phyloP scores from a whole-genome alignment of 2,329 filamentous ascomycete genomes.

The Dryadomyces quercivorus region DNA sequence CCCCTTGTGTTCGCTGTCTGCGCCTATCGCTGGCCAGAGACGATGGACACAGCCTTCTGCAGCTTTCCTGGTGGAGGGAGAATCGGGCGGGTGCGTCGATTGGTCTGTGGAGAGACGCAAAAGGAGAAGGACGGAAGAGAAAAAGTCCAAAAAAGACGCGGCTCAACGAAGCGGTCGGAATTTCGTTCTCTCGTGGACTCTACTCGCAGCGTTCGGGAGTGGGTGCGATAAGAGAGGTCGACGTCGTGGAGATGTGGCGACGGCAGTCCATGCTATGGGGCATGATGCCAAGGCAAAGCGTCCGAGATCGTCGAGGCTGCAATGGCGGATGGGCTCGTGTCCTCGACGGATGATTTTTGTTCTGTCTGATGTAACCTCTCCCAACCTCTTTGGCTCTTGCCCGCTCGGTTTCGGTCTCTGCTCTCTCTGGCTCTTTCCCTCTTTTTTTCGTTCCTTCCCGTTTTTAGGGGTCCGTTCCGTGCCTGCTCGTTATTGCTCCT shows the following conservation, averaged over 20 bases:
- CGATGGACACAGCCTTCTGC: neutral
- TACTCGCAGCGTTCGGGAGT: neutral
- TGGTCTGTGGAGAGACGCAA: neutral
- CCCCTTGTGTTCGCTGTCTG: neutral
- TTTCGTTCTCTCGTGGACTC: too few species aligned
- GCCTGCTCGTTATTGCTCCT: neutral
- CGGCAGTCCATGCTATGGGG: conserved; percentile 1
- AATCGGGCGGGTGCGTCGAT: too few species aligned
- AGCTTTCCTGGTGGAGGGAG: neutral
- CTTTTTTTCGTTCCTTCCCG: neutral
- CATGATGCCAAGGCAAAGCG: neutral
- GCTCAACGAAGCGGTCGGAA: too few species aligned
- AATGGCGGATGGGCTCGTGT: neutral
- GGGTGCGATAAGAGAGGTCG: neutral
- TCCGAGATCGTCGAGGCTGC: neutral
- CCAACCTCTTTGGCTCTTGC: neutral
- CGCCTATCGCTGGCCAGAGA: neutral
- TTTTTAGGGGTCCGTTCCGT: neutral
- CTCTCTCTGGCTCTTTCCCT: neutral
- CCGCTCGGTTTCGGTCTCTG: neutral
- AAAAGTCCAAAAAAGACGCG: neutral
- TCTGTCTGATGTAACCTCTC: too few species aligned
- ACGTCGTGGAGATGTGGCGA: neutral
- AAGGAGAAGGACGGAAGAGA: neutral
- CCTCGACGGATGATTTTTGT: neutral